Evolutionary conservation across 208 protist genomes (phyloP), one percentile per base, ranked within the genome.

Genomic region (Trypanosoma mega): DNA sequence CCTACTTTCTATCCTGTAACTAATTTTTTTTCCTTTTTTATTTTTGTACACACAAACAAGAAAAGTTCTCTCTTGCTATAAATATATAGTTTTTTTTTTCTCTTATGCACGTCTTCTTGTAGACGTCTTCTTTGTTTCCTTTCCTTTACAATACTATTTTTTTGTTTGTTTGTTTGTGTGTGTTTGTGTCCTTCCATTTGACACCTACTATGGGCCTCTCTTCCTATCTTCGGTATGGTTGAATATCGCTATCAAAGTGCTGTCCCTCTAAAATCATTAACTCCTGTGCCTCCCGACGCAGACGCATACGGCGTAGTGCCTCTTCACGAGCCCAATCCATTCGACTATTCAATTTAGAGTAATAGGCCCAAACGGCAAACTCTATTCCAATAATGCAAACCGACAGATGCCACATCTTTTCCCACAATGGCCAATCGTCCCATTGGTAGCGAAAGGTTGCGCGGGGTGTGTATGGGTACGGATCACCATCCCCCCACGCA

Each of bases 321-420:
- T 94, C 88, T 58, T 94, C 88, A 34, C 84, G 72, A 21, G 88
- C 88, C 88, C 88, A 94, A 68, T 94, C 84, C 82, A 90, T 92
- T 27, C 80, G 78, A 49, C 74, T 82, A 70, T 90, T 90, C 48
- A 84, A 69, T 50, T 91, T 91, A 6, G 84, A 92, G 72, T 89
- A 94, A 72, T 89, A 94, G 16, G 77, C 81, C 87, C 83, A 90
- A 12, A 90, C 60, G 24, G 69, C 70, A 26, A 94, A 92, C 66
- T 94, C 81, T 16, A 92, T 52, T 5, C 52, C 72, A 1, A 91
- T 50, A 46, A 92, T 68, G n/a, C 54, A 68, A 26, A 92, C 44
- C 9, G 71, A 37, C 6, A 94, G 26, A 61, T 94, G 87, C 84
- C 87, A 94, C 54, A 90, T 63, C 68, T 94, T 94, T 67, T 94